These are phyloP conservation scores for Limnanthes douglasii DNA, from an alignment of 345 rosid species.

Conservation along the genomic window DNA sequence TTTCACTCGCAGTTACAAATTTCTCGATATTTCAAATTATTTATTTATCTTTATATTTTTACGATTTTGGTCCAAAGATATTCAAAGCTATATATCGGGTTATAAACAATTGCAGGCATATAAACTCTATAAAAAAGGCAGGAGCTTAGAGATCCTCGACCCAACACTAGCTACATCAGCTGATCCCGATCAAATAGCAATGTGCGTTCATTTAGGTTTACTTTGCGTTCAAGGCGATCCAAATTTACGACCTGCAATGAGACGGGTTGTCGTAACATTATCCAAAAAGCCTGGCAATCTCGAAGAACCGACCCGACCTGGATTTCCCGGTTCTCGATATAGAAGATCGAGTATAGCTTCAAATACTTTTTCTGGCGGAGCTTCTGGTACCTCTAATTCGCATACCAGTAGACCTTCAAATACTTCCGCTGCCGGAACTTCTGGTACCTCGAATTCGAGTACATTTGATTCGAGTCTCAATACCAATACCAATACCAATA, in stretches of 20 bases:
- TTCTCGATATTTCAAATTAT: too few species aligned
- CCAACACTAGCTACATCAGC: conserved; percentile 26
- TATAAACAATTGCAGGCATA: conserved; percentile 40
- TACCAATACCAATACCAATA: conserved; percentile 17
- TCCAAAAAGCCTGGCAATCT: conserved; percentile 29
- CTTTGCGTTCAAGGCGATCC: conserved; percentile 63
- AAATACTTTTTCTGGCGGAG: conserved; percentile 26
- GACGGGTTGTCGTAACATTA: conserved; percentile 33
- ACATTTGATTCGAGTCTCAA: conserved; percentile 35
- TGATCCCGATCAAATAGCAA: conserved; percentile 24
- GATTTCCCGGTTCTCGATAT: conserved; percentile 47
- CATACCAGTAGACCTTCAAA: too few species aligned
- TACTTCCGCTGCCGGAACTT: conserved; percentile 17
- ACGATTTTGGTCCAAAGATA: too few species aligned
- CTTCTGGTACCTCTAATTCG: conserved; percentile 23
- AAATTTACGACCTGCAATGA: conserved; percentile 33
- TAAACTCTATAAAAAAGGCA: conserved; percentile 38
- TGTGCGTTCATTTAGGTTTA: conserved; percentile 46
- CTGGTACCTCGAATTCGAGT: conserved; percentile 16
- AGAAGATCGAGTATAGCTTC: conserved; percentile 31
- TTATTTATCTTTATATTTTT: too few species aligned
- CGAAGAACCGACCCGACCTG: conserved; percentile 44
- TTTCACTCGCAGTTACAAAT: too few species aligned
- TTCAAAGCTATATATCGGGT: too few species aligned
- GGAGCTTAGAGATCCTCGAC: conserved; percentile 47